A percentile compares a stretch with the other conserved stretches of the same genome.
Evolutionary conservation across 148 eudicot species (phyloP).

Genomic region (Nyssa sinensis): DNA sequence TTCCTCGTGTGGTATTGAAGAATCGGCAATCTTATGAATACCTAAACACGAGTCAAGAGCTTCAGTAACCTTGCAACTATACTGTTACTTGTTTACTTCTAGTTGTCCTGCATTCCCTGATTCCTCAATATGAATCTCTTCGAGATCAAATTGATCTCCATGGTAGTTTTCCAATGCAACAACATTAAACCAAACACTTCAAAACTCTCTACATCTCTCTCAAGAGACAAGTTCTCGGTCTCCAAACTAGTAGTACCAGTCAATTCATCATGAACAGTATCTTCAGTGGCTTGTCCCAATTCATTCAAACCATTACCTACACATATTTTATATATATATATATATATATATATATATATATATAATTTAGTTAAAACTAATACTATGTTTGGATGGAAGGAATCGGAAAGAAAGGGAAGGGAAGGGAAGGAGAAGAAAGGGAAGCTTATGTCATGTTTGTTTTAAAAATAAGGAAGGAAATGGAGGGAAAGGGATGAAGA

Average conservation of each 20-base stretch:
- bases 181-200: too few species aligned
- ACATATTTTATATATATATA: too few species aligned
- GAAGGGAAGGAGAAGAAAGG: too few species aligned
- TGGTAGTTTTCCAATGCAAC: slow-evolving; percentile 18
- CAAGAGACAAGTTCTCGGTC: slow-evolving; percentile 11
- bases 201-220: too few species aligned
- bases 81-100: slow-evolving; percentile 27
- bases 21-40: slow-evolving; percentile 20
- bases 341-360: too few species aligned
- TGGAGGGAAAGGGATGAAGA: too few species aligned
- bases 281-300: slow-evolving; percentile 18
- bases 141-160: slow-evolving; percentile 29
- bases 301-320: slow-evolving; percentile 24
- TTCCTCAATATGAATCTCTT: slow-evolving; percentile 35
- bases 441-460: too few species aligned
- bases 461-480: too few species aligned
- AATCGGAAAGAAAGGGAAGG: too few species aligned
- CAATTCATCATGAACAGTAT: slow-evolving; percentile 13
- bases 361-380: too few species aligned
- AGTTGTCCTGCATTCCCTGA: slow-evolving; percentile 21
- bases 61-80: slow-evolving; percentile 19
- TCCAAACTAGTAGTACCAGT: not conserved
- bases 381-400: too few species aligned
- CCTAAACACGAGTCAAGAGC: slow-evolving; percentile 25
- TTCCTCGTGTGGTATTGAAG: slow-evolving; percentile 17